Percentiles rank a stretch among this genome's conserved stretches.
Conservation (phyloP, 2,329 filamentous ascomycete species). For the Aspergillus melleus region DNA sequence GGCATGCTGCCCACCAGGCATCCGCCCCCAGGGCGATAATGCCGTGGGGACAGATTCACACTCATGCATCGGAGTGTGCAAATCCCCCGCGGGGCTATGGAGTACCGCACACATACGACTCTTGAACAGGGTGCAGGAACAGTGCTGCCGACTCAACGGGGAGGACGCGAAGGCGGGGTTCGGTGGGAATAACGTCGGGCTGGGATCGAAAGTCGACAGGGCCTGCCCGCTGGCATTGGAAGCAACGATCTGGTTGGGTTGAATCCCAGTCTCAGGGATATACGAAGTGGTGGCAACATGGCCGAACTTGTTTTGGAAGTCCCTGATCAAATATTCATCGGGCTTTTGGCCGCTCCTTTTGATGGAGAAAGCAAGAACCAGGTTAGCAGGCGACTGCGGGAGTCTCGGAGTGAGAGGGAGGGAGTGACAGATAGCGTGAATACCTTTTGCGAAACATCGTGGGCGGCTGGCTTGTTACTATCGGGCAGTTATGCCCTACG, state of each 20-base stretch:
- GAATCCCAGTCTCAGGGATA: neutral
- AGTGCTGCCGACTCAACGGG: neutral
- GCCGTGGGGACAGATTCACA: neutral
- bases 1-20: neutral
- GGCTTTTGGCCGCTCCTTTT: neutral
- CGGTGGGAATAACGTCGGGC: neutral
- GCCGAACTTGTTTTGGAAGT: neutral
- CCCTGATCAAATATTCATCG: neutral
- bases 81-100: conserved; percentile 5
- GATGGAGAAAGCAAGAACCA: neutral
- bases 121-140: neutral
- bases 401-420: neutral
- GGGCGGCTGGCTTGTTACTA: neutral
- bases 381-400: neutral
- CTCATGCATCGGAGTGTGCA: conserved; percentile 5
- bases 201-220: neutral
- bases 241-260: neutral
- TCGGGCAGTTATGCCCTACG: neutral
- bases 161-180: neutral
- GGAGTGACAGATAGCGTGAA: neutral
- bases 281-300: neutral
- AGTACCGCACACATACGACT: conserved; percentile 7
- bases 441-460: neutral
- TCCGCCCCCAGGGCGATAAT: neutral
- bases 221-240: neutral